These are phyloP conservation scores for Candida maesae DNA, from an alignment of 805 yeast genomes.

Conservation along the genomic window DNA sequence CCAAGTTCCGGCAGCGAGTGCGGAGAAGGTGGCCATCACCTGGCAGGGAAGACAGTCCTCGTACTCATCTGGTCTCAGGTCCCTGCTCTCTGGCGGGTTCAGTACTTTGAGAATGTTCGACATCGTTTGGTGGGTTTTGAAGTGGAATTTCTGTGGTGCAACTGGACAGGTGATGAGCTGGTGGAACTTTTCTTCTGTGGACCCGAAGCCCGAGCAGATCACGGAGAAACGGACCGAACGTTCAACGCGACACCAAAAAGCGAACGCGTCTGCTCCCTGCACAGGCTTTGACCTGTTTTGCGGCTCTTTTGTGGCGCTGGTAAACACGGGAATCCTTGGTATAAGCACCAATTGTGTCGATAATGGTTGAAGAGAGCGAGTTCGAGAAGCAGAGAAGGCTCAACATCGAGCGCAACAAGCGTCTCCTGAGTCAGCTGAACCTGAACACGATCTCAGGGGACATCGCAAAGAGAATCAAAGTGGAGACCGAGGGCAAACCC, in stretches of 20 bases:
- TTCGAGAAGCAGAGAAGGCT: slow-evolving; percentile 70
- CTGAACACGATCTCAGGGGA: slow-evolving; percentile 54
- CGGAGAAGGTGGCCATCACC: slow-evolving; percentile 54
- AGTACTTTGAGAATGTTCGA: slow-evolving; percentile 27
- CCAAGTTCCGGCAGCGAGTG: slow-evolving; percentile 60
- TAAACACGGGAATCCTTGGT: too few species aligned
- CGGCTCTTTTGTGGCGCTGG: too few species aligned
- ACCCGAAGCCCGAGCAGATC: too few species aligned
- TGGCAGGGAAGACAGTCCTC: slow-evolving; percentile 68
- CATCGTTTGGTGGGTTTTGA: slow-evolving; percentile 6
- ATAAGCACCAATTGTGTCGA: too few species aligned
- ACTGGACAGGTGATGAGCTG: not conserved
- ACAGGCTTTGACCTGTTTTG: too few species aligned
- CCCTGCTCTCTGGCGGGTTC: slow-evolving; percentile 26
- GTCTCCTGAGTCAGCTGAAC: slow-evolving; percentile 66
- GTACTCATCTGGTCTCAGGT: slow-evolving; percentile 35
- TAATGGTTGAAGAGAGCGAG: slow-evolving; percentile 40
- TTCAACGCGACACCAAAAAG: slow-evolving; percentile 1
- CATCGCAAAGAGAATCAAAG: slow-evolving; percentile 44
- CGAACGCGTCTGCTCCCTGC: slow-evolving; percentile 8
- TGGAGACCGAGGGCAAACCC: slow-evolving; percentile 24
- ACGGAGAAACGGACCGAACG: too few species aligned
- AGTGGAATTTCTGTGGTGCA: not conserved
- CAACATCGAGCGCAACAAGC: slow-evolving; percentile 81
- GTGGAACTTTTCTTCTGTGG: not conserved